Evolutionary conservation across 345 rosid species (phyloP).

Genomic region (Noccaea bulbosa): DNA sequence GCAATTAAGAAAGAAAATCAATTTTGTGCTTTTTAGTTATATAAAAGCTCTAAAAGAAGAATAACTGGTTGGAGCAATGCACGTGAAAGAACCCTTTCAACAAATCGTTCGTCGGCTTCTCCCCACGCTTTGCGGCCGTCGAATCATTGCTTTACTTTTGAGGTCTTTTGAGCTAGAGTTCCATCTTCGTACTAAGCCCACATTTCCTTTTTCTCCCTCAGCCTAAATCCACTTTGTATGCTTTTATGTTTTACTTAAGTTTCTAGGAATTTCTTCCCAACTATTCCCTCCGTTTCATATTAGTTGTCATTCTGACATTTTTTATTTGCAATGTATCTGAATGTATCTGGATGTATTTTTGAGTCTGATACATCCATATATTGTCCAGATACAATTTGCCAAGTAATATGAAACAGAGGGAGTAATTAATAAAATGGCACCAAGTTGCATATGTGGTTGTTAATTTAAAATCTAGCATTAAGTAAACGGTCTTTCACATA

Average conservation of each 20-base stretch:
- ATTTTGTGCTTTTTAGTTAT: neutral
- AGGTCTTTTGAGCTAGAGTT: conserved; percentile 15
- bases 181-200: conserved; percentile 19
- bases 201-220: neutral
- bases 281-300: too few relatives aligned
- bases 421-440: neutral
- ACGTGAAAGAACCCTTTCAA: conserved; percentile 39
- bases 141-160: conserved; percentile 38
- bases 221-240: conserved; percentile 2
- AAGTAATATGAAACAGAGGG: too few relatives aligned
- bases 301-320: too few relatives aligned
- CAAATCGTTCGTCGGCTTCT: conserved; percentile 36
- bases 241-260: neutral
- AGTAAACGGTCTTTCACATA: neutral
- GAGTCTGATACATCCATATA: too few relatives aligned
- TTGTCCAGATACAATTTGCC: too few relatives aligned
- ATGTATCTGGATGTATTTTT: too few relatives aligned
- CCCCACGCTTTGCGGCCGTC: conserved; percentile 45
- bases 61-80: conserved; percentile 37
- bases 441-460: neutral
- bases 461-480: neutral
- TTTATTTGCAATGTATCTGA: too few relatives aligned
- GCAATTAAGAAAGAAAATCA: neutral
- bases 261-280: neutral
- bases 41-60: conserved; percentile 23